phyloP scores from a whole-genome alignment of 352 stramenopile species.

The Phytophthora quininea region DNA sequence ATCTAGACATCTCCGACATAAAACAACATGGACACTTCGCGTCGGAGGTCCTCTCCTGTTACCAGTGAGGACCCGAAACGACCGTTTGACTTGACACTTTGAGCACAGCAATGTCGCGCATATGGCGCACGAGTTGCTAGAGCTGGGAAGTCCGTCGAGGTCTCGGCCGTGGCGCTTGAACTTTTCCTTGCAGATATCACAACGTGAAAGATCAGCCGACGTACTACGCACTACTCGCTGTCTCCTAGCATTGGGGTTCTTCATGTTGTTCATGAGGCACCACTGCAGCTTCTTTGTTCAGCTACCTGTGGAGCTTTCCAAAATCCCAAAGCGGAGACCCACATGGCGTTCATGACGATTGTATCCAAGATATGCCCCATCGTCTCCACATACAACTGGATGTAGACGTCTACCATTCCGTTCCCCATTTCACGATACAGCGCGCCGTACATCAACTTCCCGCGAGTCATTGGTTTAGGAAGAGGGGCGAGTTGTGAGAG shows the following conservation, averaged over 20 bases:
- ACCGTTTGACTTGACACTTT: conserved; percentile 16
- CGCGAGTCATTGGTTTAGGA: conserved; percentile 33
- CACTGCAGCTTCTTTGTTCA: conserved; percentile 23
- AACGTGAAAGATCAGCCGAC: conserved; percentile 10
- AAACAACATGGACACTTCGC: conserved; percentile 14
- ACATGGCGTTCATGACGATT: conserved; percentile 29
- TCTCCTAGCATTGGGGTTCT: conserved; percentile 1
- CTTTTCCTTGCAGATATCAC: conserved; percentile 15
- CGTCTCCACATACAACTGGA: conserved; percentile 46
- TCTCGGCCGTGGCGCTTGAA: conserved; percentile 1
- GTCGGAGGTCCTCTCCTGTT: conserved; percentile 9
- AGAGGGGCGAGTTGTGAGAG: conserved; percentile 34
- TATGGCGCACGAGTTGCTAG: conserved; percentile 11
- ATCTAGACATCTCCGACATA: conserved; percentile 10
- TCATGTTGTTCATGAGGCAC: conserved; percentile 17
- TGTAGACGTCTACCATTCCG: conserved; percentile 58
- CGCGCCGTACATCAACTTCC: conserved; percentile 46
- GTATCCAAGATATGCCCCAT: conserved; percentile 26
- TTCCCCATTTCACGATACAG: conserved; percentile 47
- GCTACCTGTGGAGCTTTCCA: conserved; percentile 19
- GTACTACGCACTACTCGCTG: neutral
- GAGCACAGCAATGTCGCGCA: conserved; percentile 13
- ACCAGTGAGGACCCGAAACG: conserved; percentile 18
- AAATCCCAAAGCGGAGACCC: conserved; percentile 17
- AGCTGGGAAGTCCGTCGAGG: conserved; percentile 1